Conservation (phyloP, 768 basidiomycete genomes). For the Rhizopogon vinicolor region DNA sequence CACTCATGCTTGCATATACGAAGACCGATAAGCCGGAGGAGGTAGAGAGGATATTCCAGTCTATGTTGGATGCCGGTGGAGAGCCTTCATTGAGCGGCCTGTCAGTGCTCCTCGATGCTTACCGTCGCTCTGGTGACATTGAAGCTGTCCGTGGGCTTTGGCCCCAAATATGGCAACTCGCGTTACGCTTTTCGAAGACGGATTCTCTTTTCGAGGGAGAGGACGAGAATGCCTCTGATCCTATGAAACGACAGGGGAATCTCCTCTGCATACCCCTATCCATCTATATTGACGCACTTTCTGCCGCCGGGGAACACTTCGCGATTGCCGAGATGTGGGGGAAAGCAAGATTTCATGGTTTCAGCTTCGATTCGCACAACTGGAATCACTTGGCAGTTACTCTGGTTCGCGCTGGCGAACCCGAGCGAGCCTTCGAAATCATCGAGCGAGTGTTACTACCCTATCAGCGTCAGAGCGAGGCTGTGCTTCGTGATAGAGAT, state of each 20-base stretch:
- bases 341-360: slow-evolving; percentile 54
- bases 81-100: slow-evolving; percentile 56
- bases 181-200: slow-evolving; percentile 35
- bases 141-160: slow-evolving; percentile 59
- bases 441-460: slow-evolving; percentile 74
- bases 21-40: slow-evolving; percentile 39
- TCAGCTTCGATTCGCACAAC: slow-evolving; percentile 82
- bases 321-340: slow-evolving; percentile 67
- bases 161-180: slow-evolving; percentile 62
- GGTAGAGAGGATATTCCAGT: slow-evolving; percentile 53
- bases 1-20: slow-evolving; percentile 54
- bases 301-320: slow-evolving; percentile 53
- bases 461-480: slow-evolving; percentile 33
- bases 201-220: slow-evolving; percentile 27
- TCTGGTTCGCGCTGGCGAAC: slow-evolving; percentile 74
- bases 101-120: slow-evolving; percentile 64
- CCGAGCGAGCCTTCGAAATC: slow-evolving; percentile 80
- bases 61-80: slow-evolving; percentile 50
- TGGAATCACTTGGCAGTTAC: slow-evolving; percentile 85
- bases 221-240: slow-evolving; percentile 8
- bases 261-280: slow-evolving; percentile 76
- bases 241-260: slow-evolving; percentile 36
- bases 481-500: slow-evolving; percentile 20
- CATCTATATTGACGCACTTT: slow-evolving; percentile 74
- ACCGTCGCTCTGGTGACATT: slow-evolving; percentile 54